Evolutionary conservation across 768 basidiomycete genomes (phyloP), one percentile per base, ranked within the genome.

Genomic region (Panus rudis): DNA sequence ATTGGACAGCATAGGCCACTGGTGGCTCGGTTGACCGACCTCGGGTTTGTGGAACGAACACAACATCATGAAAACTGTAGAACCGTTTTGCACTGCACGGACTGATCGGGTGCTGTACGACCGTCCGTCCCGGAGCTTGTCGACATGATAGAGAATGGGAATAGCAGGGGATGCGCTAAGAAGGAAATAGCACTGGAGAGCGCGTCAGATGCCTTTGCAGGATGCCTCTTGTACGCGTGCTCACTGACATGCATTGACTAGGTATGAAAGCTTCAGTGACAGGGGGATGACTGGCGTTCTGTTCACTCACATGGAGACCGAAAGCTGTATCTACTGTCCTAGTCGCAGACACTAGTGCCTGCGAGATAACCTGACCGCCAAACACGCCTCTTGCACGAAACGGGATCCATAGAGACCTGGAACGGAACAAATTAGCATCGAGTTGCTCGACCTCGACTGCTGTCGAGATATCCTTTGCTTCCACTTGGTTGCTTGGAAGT

Each of bases 321-420:
- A 74, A 87, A 13, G 64, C 69, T 10, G 78, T 68, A 33, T 78
- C 66, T 0, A 92, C 84, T 41, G 79, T 78, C 47, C 79, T 81
- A 12, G 85, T 88, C 1, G 89, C 89, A 2, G 85, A 75, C 11
- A 88, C 82, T 22, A 92, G 65, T 4, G 88, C 90, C 56, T 92
- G 89, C 27, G 84, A 88, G 51, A 92, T 89, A 45, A 92, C 89
- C 62, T 91, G 87, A 3, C 89, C 89, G 47, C 90, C 89, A 53
- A 87, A 92, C 12, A 88, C 87, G 13, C 88, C 87, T 37, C 89
- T 70, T 13, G 75, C 72, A 14, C 69, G 63, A 6, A 60, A 50
- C 1, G 84, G 87, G n/a, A 77, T 37, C 67, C 73, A 81, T 2
- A 91, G 67, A 1, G 76, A 78, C 54, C 81, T 86, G 2, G 86